Base-by-base conservation (phyloP, 148 eudicot genomes). In the Chenopodium formosanum region DNA sequence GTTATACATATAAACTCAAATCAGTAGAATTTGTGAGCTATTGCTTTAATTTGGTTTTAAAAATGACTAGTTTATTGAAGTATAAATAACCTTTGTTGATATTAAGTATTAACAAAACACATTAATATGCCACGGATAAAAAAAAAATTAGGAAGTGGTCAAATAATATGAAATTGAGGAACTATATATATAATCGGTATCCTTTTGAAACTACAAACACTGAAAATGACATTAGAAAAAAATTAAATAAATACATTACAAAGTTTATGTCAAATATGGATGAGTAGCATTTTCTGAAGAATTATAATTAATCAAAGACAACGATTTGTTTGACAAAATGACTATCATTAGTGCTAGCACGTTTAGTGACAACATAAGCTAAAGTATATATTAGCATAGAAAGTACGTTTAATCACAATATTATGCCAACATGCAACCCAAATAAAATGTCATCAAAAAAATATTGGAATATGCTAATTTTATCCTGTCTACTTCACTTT, bases 381-480 rank as follows among this genome's bases (percentile, higher is more conserved):
- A 32, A 10, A 46, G 71, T 66, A 66, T 75, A 53, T 63, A 22
- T 64, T 2, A 22, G 29, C 12, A 16, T 14, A 13, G 37, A 37
- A 79, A 70, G 68, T 34, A 66, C 64, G 31, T 81, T 31, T 40
- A 9, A 25, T 40, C 62, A 22, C 58, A 31, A 76, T 27, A n/a
- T 29, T 68, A 62, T 76, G 83, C 69, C 65, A 70, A 78, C 60
- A 80, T 80, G 82, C 82, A 80, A n/a, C 62, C 73, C 65, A 23
- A 58, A 5, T 29, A 27, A 23, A 16, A 37, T 22, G 34, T 65
- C 27, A 1, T 25, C 32, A 64, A 60, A 34, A 20, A 27, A 64
- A 17, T 23, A 79, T 22, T 53, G 78, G 82, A 79, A 83, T 83
- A 83, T 83, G 79, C 85, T 65, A 56, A 56, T 56, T 19, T 31